These are phyloP conservation scores for Candida maris DNA, from an alignment of 805 yeast species.

Conservation along the genomic window DNA sequence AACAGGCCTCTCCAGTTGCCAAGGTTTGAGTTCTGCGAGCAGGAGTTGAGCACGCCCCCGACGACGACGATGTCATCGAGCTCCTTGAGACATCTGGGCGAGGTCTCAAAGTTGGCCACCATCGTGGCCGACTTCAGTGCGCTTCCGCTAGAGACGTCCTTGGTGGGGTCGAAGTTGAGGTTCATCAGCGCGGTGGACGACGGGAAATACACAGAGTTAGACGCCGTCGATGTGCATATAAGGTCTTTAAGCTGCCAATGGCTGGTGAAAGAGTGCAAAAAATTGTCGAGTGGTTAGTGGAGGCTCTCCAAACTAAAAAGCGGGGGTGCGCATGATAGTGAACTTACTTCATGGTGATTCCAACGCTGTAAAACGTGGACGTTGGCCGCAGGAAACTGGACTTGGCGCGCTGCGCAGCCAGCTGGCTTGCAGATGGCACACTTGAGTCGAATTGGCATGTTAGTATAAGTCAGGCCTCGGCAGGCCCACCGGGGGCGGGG, in stretches of 20 bases:
- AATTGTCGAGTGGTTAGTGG: neutral
- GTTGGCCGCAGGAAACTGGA: constrained; percentile 19
- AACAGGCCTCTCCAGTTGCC: constrained; percentile 59
- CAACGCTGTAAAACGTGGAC: constrained; percentile 28
- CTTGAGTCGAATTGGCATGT: neutral
- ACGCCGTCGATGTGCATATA: constrained; percentile 48
- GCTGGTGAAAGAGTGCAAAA: constrained; percentile 6
- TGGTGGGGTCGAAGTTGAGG: constrained; percentile 4
- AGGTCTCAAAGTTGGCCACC: constrained; percentile 52
- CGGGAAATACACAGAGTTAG: constrained; percentile 55
- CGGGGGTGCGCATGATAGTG: no score
- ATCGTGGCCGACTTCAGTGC: constrained; percentile 25
- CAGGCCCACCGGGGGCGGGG: no score
- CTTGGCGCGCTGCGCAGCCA: constrained; percentile 2
- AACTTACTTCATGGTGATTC: constrained; percentile 36
- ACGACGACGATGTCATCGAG: constrained; percentile 45
- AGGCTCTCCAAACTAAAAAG: constrained; percentile 1
- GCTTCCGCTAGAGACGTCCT: constrained; percentile 19
- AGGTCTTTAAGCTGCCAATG: constrained; percentile 54
- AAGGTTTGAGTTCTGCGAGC: constrained; percentile 16
- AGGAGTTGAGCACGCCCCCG: constrained; percentile 41
- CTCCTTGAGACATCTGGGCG: constrained; percentile 71
- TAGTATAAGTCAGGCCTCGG: no score
- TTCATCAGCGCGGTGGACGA: constrained; percentile 46
- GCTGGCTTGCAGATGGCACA: neutral